A percentile compares a stretch with the other conserved stretches of the same genome.
These are phyloP conservation scores for Pythium grandisporangium DNA, from an alignment of 352 stramenopile species.

Conservation along the genomic window DNA sequence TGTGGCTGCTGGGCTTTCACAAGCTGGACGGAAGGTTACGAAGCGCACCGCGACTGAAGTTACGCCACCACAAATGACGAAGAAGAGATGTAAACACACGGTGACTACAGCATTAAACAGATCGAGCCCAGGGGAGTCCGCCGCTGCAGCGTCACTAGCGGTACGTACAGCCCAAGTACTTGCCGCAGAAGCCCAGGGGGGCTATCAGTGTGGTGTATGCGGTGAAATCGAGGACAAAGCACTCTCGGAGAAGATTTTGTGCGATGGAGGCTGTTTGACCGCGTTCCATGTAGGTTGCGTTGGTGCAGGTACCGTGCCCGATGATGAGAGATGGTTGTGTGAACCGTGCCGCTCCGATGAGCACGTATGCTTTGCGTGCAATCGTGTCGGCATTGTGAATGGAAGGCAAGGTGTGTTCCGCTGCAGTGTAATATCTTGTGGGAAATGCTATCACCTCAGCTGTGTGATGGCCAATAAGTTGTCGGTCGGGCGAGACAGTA, in stretches of 20 bases:
- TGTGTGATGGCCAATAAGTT: conserved; percentile 61
- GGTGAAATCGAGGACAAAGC: conserved; percentile 79
- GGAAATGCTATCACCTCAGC: conserved; percentile 81
- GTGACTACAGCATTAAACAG: too few relatives aligned
- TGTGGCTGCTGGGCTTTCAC: conserved; percentile 47
- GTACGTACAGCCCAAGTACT: conserved; percentile 8
- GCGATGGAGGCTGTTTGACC: conserved; percentile 87
- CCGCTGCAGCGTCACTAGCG: conserved; percentile 28
- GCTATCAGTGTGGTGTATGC: conserved; percentile 68
- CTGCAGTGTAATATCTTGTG: conserved; percentile 52
- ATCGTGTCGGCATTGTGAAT: conserved; percentile 80
- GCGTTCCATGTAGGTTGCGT: conserved; percentile 91
- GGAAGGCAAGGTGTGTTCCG: conserved; percentile 79
- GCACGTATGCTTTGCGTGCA: conserved; percentile 86
- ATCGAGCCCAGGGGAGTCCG: conserved; percentile 9
- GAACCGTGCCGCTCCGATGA: conserved; percentile 84
- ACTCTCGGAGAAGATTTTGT: conserved; percentile 83
- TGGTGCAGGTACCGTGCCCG: conserved; percentile 54
- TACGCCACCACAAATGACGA: too few relatives aligned
- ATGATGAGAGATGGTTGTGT: conserved; percentile 85
- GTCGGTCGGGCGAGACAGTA: too few relatives aligned
- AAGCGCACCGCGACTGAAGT: conserved; percentile 38
- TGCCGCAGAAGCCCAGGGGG: conserved; percentile 41
- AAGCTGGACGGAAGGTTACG: conserved; percentile 56
- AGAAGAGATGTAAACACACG: too few relatives aligned